These are phyloP conservation scores for Vaccinium vitisidaea DNA, from an alignment of 148 eudicot species.

Conservation along the genomic window DNA sequence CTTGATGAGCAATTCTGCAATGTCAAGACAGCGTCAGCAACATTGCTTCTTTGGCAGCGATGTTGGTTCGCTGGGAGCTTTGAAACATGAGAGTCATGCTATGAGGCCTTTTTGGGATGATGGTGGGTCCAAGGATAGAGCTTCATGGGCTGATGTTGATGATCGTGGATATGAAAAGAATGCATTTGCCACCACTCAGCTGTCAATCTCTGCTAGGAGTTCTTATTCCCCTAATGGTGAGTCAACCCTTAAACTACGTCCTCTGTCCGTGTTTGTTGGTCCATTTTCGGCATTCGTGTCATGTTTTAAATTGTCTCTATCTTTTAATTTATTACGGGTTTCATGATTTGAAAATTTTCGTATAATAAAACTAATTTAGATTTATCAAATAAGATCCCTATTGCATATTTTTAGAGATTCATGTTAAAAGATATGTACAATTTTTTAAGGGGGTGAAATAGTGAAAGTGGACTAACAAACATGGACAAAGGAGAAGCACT, in stretches of 20 bases:
- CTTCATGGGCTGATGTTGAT: constrained; percentile 41
- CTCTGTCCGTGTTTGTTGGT: too few species aligned
- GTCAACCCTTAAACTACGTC: background rate
- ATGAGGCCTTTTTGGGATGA: constrained; percentile 49
- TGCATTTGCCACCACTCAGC: constrained; percentile 42
- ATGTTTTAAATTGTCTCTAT: too few species aligned
- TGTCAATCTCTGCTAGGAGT: constrained; percentile 38
- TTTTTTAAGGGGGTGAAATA: too few species aligned
- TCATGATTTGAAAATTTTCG: too few species aligned
- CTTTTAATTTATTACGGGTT: too few species aligned
- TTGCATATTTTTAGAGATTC: too few species aligned
- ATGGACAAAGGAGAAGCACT: background rate
- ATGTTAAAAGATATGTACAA: too few species aligned
- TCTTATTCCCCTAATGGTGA: constrained; percentile 28
- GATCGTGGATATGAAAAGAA: constrained; percentile 35
- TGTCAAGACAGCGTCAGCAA: constrained; percentile 37
- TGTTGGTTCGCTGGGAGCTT: constrained; percentile 25
- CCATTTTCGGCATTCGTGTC: too few species aligned
- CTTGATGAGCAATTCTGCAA: constrained; percentile 22
- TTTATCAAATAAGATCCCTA: too few species aligned
- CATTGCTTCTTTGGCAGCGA: constrained; percentile 47
- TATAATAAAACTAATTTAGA: too few species aligned
- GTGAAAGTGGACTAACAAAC: too few species aligned
- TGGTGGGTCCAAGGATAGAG: constrained; percentile 36
- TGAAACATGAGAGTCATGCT: constrained; percentile 37